Base-by-base conservation (phyloP, 352 stramenopile species). In the Phytophthora palmivora region DNA sequence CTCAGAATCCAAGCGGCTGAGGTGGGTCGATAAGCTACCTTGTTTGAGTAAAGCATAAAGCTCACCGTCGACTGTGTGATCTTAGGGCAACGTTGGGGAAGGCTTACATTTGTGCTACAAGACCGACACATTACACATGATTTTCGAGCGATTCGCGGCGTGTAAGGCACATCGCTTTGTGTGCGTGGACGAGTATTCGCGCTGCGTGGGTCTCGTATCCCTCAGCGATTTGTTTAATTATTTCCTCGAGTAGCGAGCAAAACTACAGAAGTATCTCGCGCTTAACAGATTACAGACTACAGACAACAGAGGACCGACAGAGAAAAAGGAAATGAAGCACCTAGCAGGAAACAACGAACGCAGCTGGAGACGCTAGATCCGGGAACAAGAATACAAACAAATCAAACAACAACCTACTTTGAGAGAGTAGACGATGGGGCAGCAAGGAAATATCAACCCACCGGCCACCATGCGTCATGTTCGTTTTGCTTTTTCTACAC, bases 221-320 rank as follows among this genome's bases (percentile, higher is more conserved):
- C 82, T 95, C 54, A 94, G 87, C 63, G 87, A 95, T 74, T 74
- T 95, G 80, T 95, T 95, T 82, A 92, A 93, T 84, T 95, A 95
- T 88, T 95, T 95, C 74, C 74, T 95, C 49, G 70, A 93, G 61
- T 89, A 94, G 76, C 67, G 45, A 70, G 67, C 44, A 43, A 68
- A 58, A 56, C 32, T 55, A 66, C 30, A 57, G 26, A 36, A 51
- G 38, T 22, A 37, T 57, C 44, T 70, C 50, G 47, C 45, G 56
- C 55, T 63, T 18, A 19, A 36, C 43, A 63, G 37, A 45, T 45
- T 28, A 28, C 24, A 28, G 24, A 28, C 24, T 58, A 49, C 38
- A 21, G 41, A 62, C 44, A 41, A 61, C 43, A 60, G 47, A 55
- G 21, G 47, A 46, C 37, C 48, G 46, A 65, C 12, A 55, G 43